These are phyloP conservation scores for Colletotrichum caudatum DNA, from an alignment of 2,329 filamentous ascomycete genomes.

Conservation along the genomic window DNA sequence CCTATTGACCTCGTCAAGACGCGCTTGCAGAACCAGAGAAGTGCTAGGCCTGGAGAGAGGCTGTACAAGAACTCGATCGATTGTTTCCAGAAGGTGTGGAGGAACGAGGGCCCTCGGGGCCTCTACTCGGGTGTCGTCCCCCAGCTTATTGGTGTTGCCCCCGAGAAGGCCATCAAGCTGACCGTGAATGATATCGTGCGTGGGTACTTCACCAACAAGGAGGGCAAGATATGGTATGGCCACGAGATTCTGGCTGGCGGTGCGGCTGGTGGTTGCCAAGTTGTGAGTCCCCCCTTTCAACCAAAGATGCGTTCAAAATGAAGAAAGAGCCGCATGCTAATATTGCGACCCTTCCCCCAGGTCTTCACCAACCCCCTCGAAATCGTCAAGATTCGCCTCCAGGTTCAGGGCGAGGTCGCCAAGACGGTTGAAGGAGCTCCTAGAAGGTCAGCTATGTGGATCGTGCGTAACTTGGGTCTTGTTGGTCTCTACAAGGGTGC, in stretches of 20 bases:
- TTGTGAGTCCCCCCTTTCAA: slow-evolving; percentile 70
- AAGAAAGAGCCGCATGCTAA: slow-evolving; percentile 31
- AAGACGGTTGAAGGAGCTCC: slow-evolving; percentile 86
- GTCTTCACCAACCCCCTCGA: slow-evolving; percentile 98
- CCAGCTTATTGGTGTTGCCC: slow-evolving; percentile 96
- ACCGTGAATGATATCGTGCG: slow-evolving; percentile 97
- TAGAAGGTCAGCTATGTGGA: slow-evolving; percentile 96
- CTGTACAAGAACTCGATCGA: slow-evolving; percentile 98
- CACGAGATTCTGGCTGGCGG: slow-evolving; percentile 90
- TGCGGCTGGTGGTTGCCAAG: slow-evolving; percentile 92
- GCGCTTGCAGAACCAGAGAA: slow-evolving; percentile 96
- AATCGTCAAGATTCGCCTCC: slow-evolving; percentile 98
- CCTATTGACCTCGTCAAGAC: slow-evolving; percentile 99
- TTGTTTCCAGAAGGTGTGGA: slow-evolving; percentile 91
- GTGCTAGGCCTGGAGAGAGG: slow-evolving; percentile 82
- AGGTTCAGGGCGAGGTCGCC: slow-evolving; percentile 95
- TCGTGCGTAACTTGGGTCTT: slow-evolving; percentile 93
- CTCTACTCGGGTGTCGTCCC: slow-evolving; percentile 95
- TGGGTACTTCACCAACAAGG: slow-evolving; percentile 78
- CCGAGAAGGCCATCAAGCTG: slow-evolving; percentile 99
- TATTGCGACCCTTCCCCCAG: slow-evolving; percentile 55
- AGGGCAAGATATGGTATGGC: slow-evolving; percentile 75
- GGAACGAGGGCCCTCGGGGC: slow-evolving; percentile 89
- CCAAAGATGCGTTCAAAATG: neutral
- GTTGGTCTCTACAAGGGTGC: slow-evolving; percentile 97